Evolutionary conservation across 75 land plant genomes (phyloP).

Genomic region (Cunninghamia lanceolata): DNA sequence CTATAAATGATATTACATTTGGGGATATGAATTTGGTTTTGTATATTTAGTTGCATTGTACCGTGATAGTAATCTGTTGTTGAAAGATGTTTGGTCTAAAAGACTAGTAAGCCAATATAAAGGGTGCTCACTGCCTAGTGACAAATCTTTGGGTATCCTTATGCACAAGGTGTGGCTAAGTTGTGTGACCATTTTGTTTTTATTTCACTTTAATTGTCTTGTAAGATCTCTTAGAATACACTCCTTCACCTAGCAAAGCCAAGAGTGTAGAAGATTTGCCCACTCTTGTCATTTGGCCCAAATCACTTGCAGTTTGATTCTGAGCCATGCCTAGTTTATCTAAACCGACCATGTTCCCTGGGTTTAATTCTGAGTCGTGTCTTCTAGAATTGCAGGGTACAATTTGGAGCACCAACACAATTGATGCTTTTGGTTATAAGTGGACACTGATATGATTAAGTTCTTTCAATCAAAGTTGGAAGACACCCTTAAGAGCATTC

Average conservation of each 20-base stretch:
- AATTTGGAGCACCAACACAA: too few species aligned
- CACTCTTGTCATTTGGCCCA: not conserved
- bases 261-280: not conserved
- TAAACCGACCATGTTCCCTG: not conserved
- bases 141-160: too few species aligned
- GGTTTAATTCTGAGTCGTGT: not conserved
- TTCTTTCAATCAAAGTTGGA: not conserved
- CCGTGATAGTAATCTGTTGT: too few species aligned
- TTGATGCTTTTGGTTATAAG: not conserved
- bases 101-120: too few species aligned
- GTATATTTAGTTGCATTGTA: too few species aligned
- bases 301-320: not conserved
- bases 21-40: too few species aligned
- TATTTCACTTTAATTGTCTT: too few species aligned
- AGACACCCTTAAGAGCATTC: not conserved
- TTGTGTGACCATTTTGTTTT: too few species aligned
- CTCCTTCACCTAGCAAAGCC: not conserved
- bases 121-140: too few species aligned
- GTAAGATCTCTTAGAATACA: not conserved
- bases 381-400: not conserved
- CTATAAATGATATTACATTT: too few species aligned
- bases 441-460: not conserved
- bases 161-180: too few species aligned
- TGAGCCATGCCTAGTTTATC: not conserved
- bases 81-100: too few species aligned